phyloP scores from a whole-genome alignment of 164 flowering plant species.

The Vitis labrusca region DNA sequence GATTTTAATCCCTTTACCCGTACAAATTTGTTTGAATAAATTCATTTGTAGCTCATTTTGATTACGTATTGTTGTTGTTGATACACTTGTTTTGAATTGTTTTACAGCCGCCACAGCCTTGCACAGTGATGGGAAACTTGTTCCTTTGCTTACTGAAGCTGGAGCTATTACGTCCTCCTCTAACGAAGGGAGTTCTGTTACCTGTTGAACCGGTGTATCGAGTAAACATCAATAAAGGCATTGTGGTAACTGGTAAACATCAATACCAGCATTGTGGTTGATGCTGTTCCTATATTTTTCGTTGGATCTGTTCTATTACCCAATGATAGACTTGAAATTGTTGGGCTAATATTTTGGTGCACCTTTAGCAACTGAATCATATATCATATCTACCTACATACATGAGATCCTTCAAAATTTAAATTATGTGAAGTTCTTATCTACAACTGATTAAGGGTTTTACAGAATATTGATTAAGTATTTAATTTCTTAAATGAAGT shows the following conservation, averaged over 20 bases:
- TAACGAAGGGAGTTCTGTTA: constrained; percentile 8
- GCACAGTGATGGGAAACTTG: constrained; percentile 71
- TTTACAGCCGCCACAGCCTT: constrained; percentile 47
- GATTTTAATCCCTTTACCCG: background rate
- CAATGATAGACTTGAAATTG: background rate
- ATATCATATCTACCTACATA: no score
- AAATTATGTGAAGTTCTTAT: no score
- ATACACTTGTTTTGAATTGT: background rate
- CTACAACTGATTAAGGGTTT: no score
- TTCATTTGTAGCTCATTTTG: background rate
- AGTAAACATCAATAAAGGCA: background rate
- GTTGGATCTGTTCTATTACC: no score
- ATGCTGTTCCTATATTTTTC: no score
- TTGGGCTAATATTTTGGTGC: no score
- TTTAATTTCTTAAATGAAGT: no score
- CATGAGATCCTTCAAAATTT: no score
- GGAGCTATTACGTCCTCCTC: constrained; percentile 47
- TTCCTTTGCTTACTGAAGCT: constrained; percentile 73
- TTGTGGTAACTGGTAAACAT: no score
- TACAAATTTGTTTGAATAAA: background rate
- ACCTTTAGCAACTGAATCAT: background rate
- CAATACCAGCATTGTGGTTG: no score
- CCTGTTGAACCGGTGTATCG: background rate
- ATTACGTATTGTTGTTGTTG: background rate
- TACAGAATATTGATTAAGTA: no score